Conservation (phyloP, 2,329 filamentous ascomycete genomes). For the Xylariaceae sp. region DNA sequence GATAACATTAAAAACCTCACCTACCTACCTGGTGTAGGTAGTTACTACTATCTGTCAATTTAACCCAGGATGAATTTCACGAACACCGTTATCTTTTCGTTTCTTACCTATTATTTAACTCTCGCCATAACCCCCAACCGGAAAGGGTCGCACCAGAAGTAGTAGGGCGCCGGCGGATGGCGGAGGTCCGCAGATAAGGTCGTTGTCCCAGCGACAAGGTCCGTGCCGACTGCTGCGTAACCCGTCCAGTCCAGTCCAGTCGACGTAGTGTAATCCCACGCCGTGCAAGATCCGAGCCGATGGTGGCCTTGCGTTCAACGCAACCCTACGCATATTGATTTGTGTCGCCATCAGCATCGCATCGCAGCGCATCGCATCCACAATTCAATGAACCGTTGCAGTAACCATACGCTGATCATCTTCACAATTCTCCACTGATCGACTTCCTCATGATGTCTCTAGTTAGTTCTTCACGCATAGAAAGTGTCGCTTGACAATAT, state of each 20-base stretch:
- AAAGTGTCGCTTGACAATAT: no score
- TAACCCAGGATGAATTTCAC: no score
- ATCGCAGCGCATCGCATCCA: neutral
- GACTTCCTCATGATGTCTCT: no score
- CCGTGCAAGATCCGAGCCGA: neutral
- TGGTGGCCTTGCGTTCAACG: neutral
- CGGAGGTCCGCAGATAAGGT: neutral
- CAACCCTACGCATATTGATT: neutral
- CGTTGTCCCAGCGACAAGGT: neutral
- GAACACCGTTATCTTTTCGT: no score
- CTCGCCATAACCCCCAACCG: neutral
- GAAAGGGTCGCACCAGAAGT: neutral
- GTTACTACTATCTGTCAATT: no score
- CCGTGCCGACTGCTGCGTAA: neutral
- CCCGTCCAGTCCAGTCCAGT: neutral
- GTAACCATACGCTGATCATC: no score
- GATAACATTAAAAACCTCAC: no score
- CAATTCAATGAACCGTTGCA: neutral
- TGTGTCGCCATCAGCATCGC: neutral
- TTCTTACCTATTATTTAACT: no score
- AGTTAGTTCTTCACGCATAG: no score
- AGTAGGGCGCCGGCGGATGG: neutral
- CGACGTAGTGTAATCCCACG: neutral
- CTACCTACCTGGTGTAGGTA: no score
- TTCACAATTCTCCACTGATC: no score